Evolutionary conservation across 805 yeast species (phyloP), one percentile per base, ranked within the genome.

Genomic region (Metschnikowia rubicola): DNA sequence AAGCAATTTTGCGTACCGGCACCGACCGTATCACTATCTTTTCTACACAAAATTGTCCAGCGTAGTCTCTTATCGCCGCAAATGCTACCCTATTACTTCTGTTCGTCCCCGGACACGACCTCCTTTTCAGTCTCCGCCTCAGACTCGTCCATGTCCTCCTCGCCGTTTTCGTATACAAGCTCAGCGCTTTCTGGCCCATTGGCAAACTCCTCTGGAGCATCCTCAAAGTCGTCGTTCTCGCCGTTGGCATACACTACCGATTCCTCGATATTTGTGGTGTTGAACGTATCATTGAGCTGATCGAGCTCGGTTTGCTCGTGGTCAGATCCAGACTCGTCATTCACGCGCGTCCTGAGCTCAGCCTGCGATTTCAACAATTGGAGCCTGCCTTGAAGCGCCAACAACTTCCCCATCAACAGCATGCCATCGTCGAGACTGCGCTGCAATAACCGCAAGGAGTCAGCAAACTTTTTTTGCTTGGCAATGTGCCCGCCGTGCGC

Each of bases 301-400:
- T 58, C 61, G 19, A 46, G 43, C 32, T 50, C 53, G 8, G 41
- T 35, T 39, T 47, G 50, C 6, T 62, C 61, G 10, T 46, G 53
- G 15, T 53, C 59, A 13, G 30, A 41, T 15, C 37, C 54, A 9
- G 45, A 54, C 11, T 52, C 59, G 30, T 50, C 59, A 13, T 46
- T 52, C 10, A 50, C 57, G 13, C 56, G 50, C 39, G 50, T 51
- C 50, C 97, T 81, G 54, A 92, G 68, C 47, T 79, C 76, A 10
- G 88, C 75, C 67, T 92, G 98, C 3, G 89, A 78, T 53, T 78
- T 78, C 37, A 92, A 73, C 63, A 92, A 75, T 58, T 84, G 86
- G 39, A 92, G 71, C 53, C 94, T 80, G 39, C 99, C 99, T 64
- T 91, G 95, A 30, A 92, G 75, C 1, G 94, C 82, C 26, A 91